Conservation (phyloP, 352 stramenopile species). For the Phytophthora pluvialis region DNA sequence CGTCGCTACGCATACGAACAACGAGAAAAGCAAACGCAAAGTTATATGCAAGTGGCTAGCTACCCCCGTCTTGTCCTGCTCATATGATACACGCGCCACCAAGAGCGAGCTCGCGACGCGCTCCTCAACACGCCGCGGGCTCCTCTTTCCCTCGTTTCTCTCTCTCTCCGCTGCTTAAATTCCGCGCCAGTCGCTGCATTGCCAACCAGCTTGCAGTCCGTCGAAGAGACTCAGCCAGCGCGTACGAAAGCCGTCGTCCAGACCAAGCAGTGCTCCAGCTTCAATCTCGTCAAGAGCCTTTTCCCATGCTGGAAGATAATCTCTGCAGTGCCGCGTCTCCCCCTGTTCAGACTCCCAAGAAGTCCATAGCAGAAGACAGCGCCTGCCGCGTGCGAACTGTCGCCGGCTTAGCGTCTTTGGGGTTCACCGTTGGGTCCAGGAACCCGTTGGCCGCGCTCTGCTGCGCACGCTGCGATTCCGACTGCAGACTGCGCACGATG, state of each 20-base stretch:
- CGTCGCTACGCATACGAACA: neutral
- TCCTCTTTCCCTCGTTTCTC: neutral
- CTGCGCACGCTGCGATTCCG: slow-evolving; percentile 63
- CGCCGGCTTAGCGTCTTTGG: slow-evolving; percentile 80
- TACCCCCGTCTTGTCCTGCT: slow-evolving; percentile 19
- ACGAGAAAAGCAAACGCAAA: slow-evolving; percentile 26
- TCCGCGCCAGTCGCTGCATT: slow-evolving; percentile 21
- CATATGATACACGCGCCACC: slow-evolving; percentile 41
- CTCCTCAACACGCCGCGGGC: slow-evolving; percentile 12
- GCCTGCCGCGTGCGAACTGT: slow-evolving; percentile 79
- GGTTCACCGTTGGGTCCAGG: slow-evolving; percentile 80
- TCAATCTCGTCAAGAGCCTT: slow-evolving; percentile 6
- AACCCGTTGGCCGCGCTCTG: slow-evolving; percentile 40
- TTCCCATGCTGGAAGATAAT: slow-evolving; percentile 8
- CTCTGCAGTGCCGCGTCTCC: slow-evolving; percentile 7
- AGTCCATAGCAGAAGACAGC: slow-evolving; percentile 87
- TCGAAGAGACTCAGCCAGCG: slow-evolving; percentile 28
- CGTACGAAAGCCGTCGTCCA: slow-evolving; percentile 11
- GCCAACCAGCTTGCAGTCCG: slow-evolving; percentile 24
- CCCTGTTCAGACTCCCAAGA: slow-evolving; percentile 72
- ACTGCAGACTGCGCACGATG: slow-evolving; percentile 83
- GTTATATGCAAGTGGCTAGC: slow-evolving; percentile 38
- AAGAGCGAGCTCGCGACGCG: slow-evolving; percentile 2
- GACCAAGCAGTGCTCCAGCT: slow-evolving; percentile 13
- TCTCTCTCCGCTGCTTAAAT: slow-evolving; percentile 8